phyloP scores from a whole-genome alignment of 192 early-diverging fungal genomes.

The Linnemannia exigua region DNA sequence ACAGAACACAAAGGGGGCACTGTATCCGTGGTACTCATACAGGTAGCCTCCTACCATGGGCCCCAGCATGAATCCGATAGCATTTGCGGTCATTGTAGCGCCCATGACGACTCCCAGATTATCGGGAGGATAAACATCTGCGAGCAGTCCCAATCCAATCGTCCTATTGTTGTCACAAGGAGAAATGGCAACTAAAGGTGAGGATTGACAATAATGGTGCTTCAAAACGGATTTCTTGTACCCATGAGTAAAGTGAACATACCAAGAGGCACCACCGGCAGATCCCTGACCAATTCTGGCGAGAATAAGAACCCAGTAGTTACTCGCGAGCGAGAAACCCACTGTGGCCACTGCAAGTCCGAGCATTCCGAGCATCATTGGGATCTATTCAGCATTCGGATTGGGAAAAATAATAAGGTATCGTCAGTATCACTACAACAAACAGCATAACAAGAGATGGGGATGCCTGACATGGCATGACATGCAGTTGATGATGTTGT shows the following conservation, averaged over 20 bases:
- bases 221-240: not conserved
- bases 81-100: slow-evolving; percentile 73
- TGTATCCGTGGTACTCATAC: slow-evolving; percentile 74
- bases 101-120: slow-evolving; percentile 81
- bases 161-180: slow-evolving; percentile 58
- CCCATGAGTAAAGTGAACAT: not conserved
- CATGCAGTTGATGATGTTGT: not conserved
- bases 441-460: not conserved
- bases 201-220: not conserved
- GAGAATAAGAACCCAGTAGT: slow-evolving; percentile 75
- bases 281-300: slow-evolving; percentile 81
- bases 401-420: not conserved
- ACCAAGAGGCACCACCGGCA: slow-evolving; percentile 82
- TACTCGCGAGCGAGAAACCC: slow-evolving; percentile 73
- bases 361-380: slow-evolving; percentile 80
- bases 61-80: slow-evolving; percentile 78
- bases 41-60: slow-evolving; percentile 77
- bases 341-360: slow-evolving; percentile 74
- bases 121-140: slow-evolving; percentile 74
- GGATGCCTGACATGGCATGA: not conserved
- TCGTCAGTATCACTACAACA: not conserved
- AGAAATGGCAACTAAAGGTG: not conserved
- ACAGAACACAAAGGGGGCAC: slow-evolving; percentile 79
- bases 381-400: slow-evolving; percentile 50
- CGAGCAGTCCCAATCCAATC: slow-evolving; percentile 78